phyloP scores from a whole-genome alignment of 192 early-diverging fungal genomes.

The Bifiguratus adelaidae region DNA sequence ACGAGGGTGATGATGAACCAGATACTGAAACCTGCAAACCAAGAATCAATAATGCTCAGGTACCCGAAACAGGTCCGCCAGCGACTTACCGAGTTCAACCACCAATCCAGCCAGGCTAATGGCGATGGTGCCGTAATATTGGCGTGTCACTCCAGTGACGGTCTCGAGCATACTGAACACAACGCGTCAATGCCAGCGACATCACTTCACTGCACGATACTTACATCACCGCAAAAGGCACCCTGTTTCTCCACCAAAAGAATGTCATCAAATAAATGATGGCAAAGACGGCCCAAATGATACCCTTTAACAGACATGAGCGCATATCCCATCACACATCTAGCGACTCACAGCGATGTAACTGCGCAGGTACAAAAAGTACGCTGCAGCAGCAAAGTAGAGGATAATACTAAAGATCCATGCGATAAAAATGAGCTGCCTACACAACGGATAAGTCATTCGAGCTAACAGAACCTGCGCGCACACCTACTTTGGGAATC shows the following conservation, averaged over 20 bases:
- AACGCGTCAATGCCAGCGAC: no score
- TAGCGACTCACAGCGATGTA: conserved; percentile 21
- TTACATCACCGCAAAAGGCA: conserved; percentile 41
- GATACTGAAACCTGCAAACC: conserved; percentile 37
- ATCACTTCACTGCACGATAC: no score
- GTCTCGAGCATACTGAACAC: conserved; percentile 76
- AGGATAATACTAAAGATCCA: conserved; percentile 25
- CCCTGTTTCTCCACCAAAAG: conserved; percentile 30
- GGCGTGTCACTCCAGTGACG: conserved; percentile 61
- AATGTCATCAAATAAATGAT: conserved; percentile 23
- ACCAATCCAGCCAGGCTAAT: conserved; percentile 68
- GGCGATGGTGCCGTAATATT: conserved; percentile 71
- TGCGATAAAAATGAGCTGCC: conserved; percentile 10
- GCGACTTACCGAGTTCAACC: conserved; percentile 22
- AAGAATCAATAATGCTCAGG: background rate
- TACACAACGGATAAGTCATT: background rate
- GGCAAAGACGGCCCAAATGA: conserved; percentile 28
- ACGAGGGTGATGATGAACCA: conserved; percentile 64
- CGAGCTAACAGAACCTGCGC: conserved; percentile 16
- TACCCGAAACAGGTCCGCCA: background rate
- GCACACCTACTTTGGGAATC: conserved; percentile 8
- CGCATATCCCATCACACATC: background rate
- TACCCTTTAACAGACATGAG: background rate
- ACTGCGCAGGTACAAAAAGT: conserved; percentile 22
- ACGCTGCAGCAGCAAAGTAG: conserved; percentile 31